phyloP scores from a whole-genome alignment of 768 basidiomycete species.

The Leccinum truebloodii region DNA sequence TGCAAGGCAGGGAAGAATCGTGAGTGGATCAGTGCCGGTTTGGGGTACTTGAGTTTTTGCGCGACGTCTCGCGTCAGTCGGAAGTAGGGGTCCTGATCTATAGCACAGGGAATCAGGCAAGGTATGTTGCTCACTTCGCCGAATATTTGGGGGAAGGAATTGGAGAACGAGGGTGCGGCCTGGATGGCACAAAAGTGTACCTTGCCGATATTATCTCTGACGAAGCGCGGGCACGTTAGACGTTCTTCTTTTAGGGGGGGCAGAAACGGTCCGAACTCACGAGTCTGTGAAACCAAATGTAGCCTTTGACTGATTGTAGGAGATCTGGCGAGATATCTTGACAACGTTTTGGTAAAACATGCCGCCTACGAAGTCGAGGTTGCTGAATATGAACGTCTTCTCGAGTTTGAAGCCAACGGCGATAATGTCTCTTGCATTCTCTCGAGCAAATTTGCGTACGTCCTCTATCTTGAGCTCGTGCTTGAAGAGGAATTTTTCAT shows the following conservation, averaged over 20 bases:
- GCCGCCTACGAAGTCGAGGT: slow-evolving; percentile 88
- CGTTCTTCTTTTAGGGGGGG: neutral
- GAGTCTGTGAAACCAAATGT: slow-evolving; percentile 97
- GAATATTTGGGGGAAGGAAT: slow-evolving; percentile 98
- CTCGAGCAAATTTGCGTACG: slow-evolving; percentile 74
- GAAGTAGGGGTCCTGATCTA: slow-evolving; percentile 98
- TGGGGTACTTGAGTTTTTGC: slow-evolving; percentile 90
- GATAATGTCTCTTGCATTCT: slow-evolving; percentile 95
- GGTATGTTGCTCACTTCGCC: slow-evolving; percentile 81
- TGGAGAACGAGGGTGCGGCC: slow-evolving; percentile 95
- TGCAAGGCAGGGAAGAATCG: slow-evolving; percentile 99
- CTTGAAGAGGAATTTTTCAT: slow-evolving; percentile 99
- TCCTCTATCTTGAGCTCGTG: slow-evolving; percentile 91
- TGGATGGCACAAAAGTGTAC: slow-evolving; percentile 95
- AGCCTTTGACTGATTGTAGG: slow-evolving; percentile 89
- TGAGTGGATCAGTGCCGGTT: slow-evolving; percentile 88
- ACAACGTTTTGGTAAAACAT: slow-evolving; percentile 94
- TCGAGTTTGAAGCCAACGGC: slow-evolving; percentile 90
- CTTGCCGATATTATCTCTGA: slow-evolving; percentile 97
- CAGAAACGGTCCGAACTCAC: slow-evolving; percentile 48
- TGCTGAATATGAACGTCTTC: slow-evolving; percentile 96
- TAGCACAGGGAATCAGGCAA: slow-evolving; percentile 95
- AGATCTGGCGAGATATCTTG: slow-evolving; percentile 89
- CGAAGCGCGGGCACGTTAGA: neutral
- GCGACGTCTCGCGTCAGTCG: slow-evolving; percentile 96